phyloP scores from a whole-genome alignment of 495 filamentous ascomycete species.

The Talaromyces stipitatus region DNA sequence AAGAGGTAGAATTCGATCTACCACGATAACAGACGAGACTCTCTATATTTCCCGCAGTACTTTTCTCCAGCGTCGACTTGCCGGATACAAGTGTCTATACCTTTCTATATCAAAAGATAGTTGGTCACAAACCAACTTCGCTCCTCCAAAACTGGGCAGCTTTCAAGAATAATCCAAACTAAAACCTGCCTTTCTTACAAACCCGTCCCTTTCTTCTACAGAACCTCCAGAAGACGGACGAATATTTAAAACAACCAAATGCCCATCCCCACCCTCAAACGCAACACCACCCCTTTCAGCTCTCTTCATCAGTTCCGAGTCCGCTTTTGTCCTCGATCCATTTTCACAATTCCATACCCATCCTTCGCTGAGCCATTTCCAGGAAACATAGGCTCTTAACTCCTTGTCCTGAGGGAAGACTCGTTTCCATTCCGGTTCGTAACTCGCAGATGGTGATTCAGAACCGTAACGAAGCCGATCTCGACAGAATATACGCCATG shows the following conservation, averaged over 20 bases:
- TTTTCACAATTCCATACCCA: constrained; percentile 72
- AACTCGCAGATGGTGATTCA: constrained; percentile 6
- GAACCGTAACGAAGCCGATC: constrained; percentile 56
- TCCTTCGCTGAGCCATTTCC: constrained; percentile 88
- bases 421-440: constrained; percentile 73
- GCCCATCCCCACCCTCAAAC: constrained; percentile 53
- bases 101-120: not conserved
- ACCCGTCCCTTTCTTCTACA: constrained; percentile 18
- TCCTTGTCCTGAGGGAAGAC: constrained; percentile 87
- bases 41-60: too few species aligned
- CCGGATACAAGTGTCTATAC: too few species aligned
- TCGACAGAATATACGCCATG: constrained; percentile 90
- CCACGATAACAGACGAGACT: constrained; percentile 47
- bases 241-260: constrained; percentile 31
- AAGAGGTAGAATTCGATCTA: constrained; percentile 49
- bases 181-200: constrained; percentile 1
- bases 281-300: constrained; percentile 53
- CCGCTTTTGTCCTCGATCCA: constrained; percentile 51
- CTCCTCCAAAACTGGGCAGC: not conserved
- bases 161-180: constrained; percentile 2
- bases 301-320: constrained; percentile 47
- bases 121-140: too few species aligned
- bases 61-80: too few species aligned
- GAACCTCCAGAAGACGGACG: not conserved
- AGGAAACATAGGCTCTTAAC: constrained; percentile 72